Base-by-base conservation (phyloP, 805 yeast species). In the Citeromyces nyonsensis region DNA sequence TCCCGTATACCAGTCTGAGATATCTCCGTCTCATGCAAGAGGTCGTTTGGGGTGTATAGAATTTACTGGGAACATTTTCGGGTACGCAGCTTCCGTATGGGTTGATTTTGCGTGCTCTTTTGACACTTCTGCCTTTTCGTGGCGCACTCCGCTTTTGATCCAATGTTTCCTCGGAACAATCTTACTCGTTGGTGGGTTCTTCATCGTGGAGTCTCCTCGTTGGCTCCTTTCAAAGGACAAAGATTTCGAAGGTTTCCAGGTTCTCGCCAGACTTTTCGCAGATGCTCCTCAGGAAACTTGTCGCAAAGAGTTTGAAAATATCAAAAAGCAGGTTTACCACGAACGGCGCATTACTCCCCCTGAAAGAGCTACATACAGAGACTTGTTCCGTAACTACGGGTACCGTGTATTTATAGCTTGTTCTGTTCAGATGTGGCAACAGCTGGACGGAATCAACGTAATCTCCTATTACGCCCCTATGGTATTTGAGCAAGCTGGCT, bases 401-500 rank as follows among this genome's bases (percentile, higher is more conserved):
- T 41, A 43, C 30, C 36, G 95, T 31, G 73, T 84, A 13, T 58
- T 81, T 24, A 78, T 84, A 32, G 94, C 93, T 2, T 78, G 86
- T 66, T 72, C 84, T 11, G 73, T 91, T 4, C 84, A 80, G 45
- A 76, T 81, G 57, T 82, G 83, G 60, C 94, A 95, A 4, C 94
- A 84, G 52, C 57, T 84, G 48, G 79, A 83, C 45, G 95, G 95
- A 40, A 84, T 84, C 54, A 84, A 84, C 47, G 81, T 84, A 32
- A 79, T 84, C 34, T 75, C 86, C 4, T 84, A 84, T 55, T 84
- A 84, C 52, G 94, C 94, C 2, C 94, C 95, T 2, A 59, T 84
- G 60, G 86, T 84, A 29, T 84, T 84, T 51, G 93, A 84, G 49
- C 76, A 79, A 42, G 94, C 94, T 5, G 95, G 95, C 11, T 84